These are phyloP conservation scores for Rhizoclosmatium globosum DNA, from an alignment of 192 early-diverging fungal species.

Conservation along the genomic window DNA sequence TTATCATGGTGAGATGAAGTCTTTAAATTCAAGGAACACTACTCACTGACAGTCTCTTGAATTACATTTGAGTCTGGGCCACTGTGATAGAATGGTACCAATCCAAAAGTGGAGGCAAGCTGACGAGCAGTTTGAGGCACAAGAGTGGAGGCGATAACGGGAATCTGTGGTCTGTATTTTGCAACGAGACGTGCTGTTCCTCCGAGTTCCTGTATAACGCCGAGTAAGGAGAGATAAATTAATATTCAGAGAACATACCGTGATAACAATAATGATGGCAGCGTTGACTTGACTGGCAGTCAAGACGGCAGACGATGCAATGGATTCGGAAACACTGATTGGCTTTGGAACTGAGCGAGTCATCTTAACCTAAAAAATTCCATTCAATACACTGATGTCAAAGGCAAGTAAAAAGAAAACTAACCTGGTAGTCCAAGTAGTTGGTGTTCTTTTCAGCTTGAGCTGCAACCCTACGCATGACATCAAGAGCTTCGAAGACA, in stretches of 20 bases:
- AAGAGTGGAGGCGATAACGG: constrained; percentile 61
- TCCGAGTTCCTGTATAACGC: constrained; percentile 38
- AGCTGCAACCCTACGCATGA: constrained; percentile 59
- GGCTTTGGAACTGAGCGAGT: constrained; percentile 66
- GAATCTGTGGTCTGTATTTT: constrained; percentile 66
- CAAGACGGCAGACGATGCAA: constrained; percentile 64
- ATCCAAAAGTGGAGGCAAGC: constrained; percentile 59
- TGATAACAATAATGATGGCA: constrained; percentile 61
- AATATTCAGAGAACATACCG: constrained; percentile 30
- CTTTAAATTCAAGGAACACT: not conserved
- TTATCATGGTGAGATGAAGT: not conserved
- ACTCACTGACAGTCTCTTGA: constrained; percentile 48
- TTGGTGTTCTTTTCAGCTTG: constrained; percentile 66
- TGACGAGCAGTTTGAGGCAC: constrained; percentile 62
- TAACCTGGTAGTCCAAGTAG: constrained; percentile 62
- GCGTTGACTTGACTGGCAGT: constrained; percentile 62
- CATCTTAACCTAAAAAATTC: constrained; percentile 43
- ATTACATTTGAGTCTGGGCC: constrained; percentile 47
- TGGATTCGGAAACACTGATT: constrained; percentile 63
- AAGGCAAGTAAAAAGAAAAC: too few relatives aligned
- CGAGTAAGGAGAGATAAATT: not conserved
- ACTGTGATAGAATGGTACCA: constrained; percentile 60
- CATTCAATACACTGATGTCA: too few relatives aligned
- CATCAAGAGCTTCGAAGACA: constrained; percentile 55
- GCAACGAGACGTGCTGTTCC: constrained; percentile 65